A percentile compares a stretch with the other conserved stretches of the same genome.
These are phyloP conservation scores for Termitomyces sp. DNA, from an alignment of 768 basidiomycete genomes.

Conservation along the genomic window DNA sequence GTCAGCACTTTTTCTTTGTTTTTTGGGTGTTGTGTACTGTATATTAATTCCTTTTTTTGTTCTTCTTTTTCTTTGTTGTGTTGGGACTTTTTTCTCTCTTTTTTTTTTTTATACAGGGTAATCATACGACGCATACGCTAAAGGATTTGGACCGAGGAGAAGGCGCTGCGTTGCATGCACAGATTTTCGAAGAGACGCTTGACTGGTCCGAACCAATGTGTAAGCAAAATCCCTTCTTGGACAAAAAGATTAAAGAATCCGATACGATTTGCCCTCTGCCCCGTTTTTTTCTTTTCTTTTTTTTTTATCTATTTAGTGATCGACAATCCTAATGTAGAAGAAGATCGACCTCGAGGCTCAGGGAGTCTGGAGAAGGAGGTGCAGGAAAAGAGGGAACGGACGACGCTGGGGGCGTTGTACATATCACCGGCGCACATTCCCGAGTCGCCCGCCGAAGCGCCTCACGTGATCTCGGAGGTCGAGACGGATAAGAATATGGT, in stretches of 20 bases:
- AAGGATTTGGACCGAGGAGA: slow-evolving; percentile 87
- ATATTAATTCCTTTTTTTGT: slow-evolving; percentile 44
- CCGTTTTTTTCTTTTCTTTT: slow-evolving; percentile 2
- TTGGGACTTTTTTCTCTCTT: slow-evolving; percentile 16
- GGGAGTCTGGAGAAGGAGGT: slow-evolving; percentile 61
- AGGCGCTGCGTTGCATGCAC: slow-evolving; percentile 78
- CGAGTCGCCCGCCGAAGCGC: slow-evolving; percentile 70
- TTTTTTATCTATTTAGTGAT: slow-evolving; percentile 44
- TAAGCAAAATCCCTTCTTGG: slow-evolving; percentile 39
- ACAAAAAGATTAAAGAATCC: slow-evolving; percentile 11
- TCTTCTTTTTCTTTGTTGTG: slow-evolving; percentile 16
- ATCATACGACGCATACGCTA: slow-evolving; percentile 62
- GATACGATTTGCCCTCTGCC: slow-evolving; percentile 6
- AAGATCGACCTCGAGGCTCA: slow-evolving; percentile 50
- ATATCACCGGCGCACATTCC: slow-evolving; percentile 68
- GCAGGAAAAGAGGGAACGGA: slow-evolving; percentile 78
- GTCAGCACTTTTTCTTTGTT: slow-evolving; percentile 50
- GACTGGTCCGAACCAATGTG: slow-evolving; percentile 83
- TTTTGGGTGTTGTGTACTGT: slow-evolving; percentile 33
- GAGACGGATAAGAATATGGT: slow-evolving; percentile 59
- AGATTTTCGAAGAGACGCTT: slow-evolving; percentile 78
- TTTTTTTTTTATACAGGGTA: slow-evolving; percentile 48
- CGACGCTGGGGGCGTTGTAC: slow-evolving; percentile 70
- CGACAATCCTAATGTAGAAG: slow-evolving; percentile 56
- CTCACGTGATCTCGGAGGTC: slow-evolving; percentile 55